Conservation (phyloP, 1,139 yeast genomes). For the Hemisphaericaspora xylofermentans region DNA sequence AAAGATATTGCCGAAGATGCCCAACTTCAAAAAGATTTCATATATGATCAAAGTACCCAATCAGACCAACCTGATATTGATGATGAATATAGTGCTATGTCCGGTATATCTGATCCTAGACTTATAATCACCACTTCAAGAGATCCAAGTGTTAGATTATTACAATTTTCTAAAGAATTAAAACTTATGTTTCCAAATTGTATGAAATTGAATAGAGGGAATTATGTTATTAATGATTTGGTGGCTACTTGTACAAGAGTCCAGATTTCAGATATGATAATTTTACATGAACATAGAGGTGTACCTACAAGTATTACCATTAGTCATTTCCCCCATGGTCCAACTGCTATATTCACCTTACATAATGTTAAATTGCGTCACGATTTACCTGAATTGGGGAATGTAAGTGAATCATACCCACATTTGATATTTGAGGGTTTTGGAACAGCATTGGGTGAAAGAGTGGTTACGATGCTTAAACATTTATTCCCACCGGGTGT, state of each 20-base stretch:
- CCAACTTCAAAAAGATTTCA: slow-evolving; percentile 73
- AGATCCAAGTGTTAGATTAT: slow-evolving; percentile 79
- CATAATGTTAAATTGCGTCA: slow-evolving; percentile 95
- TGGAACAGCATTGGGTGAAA: slow-evolving; percentile 75
- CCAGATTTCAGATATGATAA: slow-evolving; percentile 75
- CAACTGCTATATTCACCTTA: slow-evolving; percentile 88
- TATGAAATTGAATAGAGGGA: slow-evolving; percentile 89
- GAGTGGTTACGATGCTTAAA: slow-evolving; percentile 78
- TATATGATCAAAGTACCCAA: slow-evolving; percentile 80
- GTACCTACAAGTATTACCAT: slow-evolving; percentile 92
- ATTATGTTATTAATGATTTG: slow-evolving; percentile 78
- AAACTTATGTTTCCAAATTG: slow-evolving; percentile 87
- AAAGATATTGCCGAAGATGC: slow-evolving; percentile 89
- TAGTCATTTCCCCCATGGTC: slow-evolving; percentile 97
- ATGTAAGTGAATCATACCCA: slow-evolving; percentile 88
- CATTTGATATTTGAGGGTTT: slow-evolving; percentile 92
- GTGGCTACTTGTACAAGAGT: slow-evolving; percentile 75
- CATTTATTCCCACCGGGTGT: slow-evolving; percentile 98
- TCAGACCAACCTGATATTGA: slow-evolving; percentile 55
- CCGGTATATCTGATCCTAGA: slow-evolving; percentile 92
- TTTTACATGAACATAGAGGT: slow-evolving; percentile 96
- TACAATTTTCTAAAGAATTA: slow-evolving; percentile 92
- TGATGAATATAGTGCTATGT: slow-evolving; percentile 85
- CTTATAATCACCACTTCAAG: slow-evolving; percentile 91
- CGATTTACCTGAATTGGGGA: slow-evolving; percentile 84